phyloP scores from a whole-genome alignment of 78 protist genomes.

The Creolimax fragrantissima region DNA sequence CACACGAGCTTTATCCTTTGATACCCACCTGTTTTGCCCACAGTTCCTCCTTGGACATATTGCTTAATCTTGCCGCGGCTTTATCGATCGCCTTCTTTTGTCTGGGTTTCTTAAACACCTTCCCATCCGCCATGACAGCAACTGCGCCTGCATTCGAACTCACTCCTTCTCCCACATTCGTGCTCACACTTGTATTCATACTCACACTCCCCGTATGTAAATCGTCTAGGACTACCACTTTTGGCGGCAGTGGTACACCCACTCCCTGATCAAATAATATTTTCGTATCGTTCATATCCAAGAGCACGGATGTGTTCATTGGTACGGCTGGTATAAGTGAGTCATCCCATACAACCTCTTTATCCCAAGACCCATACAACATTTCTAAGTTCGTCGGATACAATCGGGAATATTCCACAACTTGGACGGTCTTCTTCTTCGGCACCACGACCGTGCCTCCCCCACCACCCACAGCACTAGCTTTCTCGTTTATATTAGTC shows the following conservation, averaged over 20 bases:
- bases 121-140: background rate
- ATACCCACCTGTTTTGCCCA: background rate
- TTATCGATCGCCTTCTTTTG: background rate
- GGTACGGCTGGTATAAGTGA: background rate
- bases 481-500: too few relatives aligned
- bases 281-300: background rate
- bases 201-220: background rate
- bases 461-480: too few relatives aligned
- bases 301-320: background rate
- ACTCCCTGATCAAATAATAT: background rate
- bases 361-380: background rate
- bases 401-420: background rate
- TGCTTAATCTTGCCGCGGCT: background rate
- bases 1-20: too few relatives aligned
- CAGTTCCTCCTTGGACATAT: background rate
- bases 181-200: background rate
- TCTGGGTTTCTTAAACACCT: background rate
- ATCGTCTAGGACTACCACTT: background rate
- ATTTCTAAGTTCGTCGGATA: background rate
- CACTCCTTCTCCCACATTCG: background rate
- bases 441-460: background rate
- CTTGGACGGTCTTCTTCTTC: background rate
- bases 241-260: background rate
- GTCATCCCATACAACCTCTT: background rate
- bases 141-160: background rate